phyloP scores from a whole-genome alignment of 805 yeast genomes.

The Zygoascus ofunaensis region DNA sequence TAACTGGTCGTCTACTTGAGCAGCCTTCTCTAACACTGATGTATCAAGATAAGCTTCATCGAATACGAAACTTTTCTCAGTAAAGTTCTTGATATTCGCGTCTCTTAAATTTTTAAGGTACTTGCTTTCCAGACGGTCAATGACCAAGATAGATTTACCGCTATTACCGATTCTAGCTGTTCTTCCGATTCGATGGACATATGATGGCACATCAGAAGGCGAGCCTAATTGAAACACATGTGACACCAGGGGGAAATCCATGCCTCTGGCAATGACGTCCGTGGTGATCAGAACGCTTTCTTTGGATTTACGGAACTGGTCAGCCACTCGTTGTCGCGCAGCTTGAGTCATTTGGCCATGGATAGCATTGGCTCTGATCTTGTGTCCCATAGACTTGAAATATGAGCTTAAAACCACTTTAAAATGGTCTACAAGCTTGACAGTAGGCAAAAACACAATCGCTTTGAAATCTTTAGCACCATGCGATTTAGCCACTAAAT shows the following conservation, averaged over 20 bases:
- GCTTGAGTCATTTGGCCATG: slow-evolving; percentile 73
- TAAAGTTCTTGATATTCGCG: slow-evolving; percentile 41
- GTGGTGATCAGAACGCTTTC: slow-evolving; percentile 67
- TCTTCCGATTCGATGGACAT: slow-evolving; percentile 90
- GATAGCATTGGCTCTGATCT: slow-evolving; percentile 24
- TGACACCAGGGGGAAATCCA: slow-evolving; percentile 84
- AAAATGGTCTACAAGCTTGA: slow-evolving; percentile 54
- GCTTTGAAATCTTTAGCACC: slow-evolving; percentile 47
- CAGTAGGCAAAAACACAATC: slow-evolving; percentile 75
- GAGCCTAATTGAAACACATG: slow-evolving; percentile 78
- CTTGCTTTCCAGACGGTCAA: slow-evolving; percentile 47
- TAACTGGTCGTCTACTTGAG: slow-evolving; percentile 15
- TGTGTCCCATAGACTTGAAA: slow-evolving; percentile 2
- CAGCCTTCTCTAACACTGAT: slow-evolving; percentile 8
- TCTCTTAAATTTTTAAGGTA: slow-evolving; percentile 41
- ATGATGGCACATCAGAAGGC: slow-evolving; percentile 67
- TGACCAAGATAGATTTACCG: slow-evolving; percentile 61
- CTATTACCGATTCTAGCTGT: slow-evolving; percentile 85
- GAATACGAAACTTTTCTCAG: slow-evolving; percentile 15
- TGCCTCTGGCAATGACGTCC: slow-evolving; percentile 93
- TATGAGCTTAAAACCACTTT: slow-evolving; percentile 33
- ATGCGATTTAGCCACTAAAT: slow-evolving; percentile 20
- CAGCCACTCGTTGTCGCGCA: slow-evolving; percentile 53
- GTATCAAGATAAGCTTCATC: slow-evolving; percentile 1
- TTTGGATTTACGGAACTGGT: slow-evolving; percentile 39